These are phyloP conservation scores for Laguncularia racemosa DNA, from an alignment of 345 rosid species.

Conservation along the genomic window DNA sequence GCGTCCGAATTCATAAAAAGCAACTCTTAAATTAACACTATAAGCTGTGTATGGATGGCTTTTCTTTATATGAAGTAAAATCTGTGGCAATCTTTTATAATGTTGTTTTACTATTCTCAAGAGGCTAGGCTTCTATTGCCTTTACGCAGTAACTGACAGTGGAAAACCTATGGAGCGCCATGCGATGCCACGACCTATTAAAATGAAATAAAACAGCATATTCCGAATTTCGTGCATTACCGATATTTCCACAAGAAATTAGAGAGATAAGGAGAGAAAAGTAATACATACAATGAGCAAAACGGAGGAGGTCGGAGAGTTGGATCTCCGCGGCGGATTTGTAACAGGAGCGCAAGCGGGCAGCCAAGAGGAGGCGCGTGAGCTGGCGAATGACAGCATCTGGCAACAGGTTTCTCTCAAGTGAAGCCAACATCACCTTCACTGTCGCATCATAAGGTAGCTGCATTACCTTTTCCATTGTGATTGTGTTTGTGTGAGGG, in stretches of 20 bases:
- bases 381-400: conserved; percentile 53
- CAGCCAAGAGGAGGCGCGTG: conserved; percentile 57
- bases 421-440: conserved; percentile 36
- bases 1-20: too few relatives aligned
- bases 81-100: too few relatives aligned
- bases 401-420: conserved; percentile 71
- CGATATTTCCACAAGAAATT: not conserved
- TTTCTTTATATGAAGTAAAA: too few relatives aligned
- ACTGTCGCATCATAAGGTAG: conserved; percentile 51
- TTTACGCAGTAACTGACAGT: too few relatives aligned
- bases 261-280: not conserved
- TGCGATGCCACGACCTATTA: too few relatives aligned
- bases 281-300: conserved; percentile 32
- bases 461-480: conserved; percentile 53
- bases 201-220: too few relatives aligned
- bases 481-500: not conserved
- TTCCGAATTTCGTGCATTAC: too few relatives aligned
- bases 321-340: conserved; percentile 49
- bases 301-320: conserved; percentile 56
- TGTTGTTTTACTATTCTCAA: too few relatives aligned
- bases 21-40: too few relatives aligned
- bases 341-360: conserved; percentile 68
- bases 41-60: too few relatives aligned
- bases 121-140: too few relatives aligned
- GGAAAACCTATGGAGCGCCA: too few relatives aligned